Evolutionary conservation across 2,329 filamentous ascomycete genomes (phyloP).

Genomic region (Scleromitrula shiraiana): DNA sequence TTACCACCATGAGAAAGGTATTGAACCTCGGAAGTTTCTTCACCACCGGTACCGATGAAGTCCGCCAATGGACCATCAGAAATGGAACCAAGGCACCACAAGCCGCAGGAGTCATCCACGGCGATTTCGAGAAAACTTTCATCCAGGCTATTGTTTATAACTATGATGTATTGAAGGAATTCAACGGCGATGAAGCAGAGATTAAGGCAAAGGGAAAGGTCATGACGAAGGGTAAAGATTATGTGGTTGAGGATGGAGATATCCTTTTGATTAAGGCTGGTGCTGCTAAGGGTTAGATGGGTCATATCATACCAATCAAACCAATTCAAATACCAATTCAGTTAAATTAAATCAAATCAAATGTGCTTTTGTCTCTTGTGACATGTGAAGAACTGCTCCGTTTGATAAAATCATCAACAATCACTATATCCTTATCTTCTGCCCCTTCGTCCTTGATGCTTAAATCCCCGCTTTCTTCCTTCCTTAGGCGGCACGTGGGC

Average conservation of each 20-base stretch:
- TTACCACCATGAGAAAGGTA: constrained; percentile 85
- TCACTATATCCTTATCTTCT: too few relatives aligned
- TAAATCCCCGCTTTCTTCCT: too few relatives aligned
- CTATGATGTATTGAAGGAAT: constrained; percentile 70
- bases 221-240: constrained; percentile 98
- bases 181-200: constrained; percentile 70
- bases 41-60: constrained; percentile 91
- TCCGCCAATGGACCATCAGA: constrained; percentile 96
- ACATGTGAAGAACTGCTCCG: too few relatives aligned
- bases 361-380: not conserved
- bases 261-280: constrained; percentile 28
- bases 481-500: too few relatives aligned
- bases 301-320: constrained; percentile 12
- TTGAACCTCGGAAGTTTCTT: constrained; percentile 93
- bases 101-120: constrained; percentile 95
- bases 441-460: too few relatives aligned
- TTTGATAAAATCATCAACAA: too few relatives aligned
- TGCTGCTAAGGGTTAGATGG: constrained; percentile 27
- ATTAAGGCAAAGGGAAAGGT: constrained; percentile 94
- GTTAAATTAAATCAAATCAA: not conserved
- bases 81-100: constrained; percentile 96
- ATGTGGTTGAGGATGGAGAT: constrained; percentile 71
- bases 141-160: constrained; percentile 96
- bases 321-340: constrained; percentile 6
- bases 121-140: constrained; percentile 99